phyloP scores from a whole-genome alignment of 345 rosid genomes.

The Bretschneidera sinensis region DNA sequence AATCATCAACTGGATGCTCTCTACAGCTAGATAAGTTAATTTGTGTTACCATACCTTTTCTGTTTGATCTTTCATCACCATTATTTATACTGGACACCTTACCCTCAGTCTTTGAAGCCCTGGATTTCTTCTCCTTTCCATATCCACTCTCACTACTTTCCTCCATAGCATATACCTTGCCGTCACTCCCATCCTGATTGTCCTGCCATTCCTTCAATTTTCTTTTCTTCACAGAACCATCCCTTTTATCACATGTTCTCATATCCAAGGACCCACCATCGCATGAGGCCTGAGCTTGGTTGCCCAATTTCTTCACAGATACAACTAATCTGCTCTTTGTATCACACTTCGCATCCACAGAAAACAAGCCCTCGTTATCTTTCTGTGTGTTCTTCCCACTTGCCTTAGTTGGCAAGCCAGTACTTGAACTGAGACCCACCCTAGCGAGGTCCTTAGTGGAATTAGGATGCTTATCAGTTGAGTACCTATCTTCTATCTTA shows the following conservation, averaged over 20 bases:
- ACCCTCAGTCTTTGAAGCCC: conserved; percentile 25
- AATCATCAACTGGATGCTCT: conserved; percentile 25
- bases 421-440: too few species aligned
- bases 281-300: conserved; percentile 34
- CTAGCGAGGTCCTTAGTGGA: too few species aligned
- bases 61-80: conserved; percentile 17
- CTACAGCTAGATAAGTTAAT: background rate
- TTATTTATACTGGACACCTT: too few species aligned
- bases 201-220: conserved; percentile 34
- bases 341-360: conserved; percentile 32
- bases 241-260: conserved; percentile 24
- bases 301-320: conserved; percentile 32
- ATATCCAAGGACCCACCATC: conserved; percentile 39
- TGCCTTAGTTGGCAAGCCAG: too few species aligned
- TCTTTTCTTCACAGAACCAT: conserved; percentile 35
- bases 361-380: conserved; percentile 17
- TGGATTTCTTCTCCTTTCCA: conserved; percentile 31
- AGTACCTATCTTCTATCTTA: conserved; percentile 38
- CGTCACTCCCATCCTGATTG: conserved; percentile 25
- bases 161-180: conserved; percentile 26
- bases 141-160: conserved; percentile 29
- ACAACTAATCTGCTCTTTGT: conserved; percentile 25
- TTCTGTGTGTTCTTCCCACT: conserved; percentile 21
- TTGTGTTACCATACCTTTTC: conserved; percentile 1
- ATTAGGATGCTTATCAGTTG: too few species aligned